Conservation (phyloP, 352 stramenopile genomes). For the Thraustochytrium striatum region DNA sequence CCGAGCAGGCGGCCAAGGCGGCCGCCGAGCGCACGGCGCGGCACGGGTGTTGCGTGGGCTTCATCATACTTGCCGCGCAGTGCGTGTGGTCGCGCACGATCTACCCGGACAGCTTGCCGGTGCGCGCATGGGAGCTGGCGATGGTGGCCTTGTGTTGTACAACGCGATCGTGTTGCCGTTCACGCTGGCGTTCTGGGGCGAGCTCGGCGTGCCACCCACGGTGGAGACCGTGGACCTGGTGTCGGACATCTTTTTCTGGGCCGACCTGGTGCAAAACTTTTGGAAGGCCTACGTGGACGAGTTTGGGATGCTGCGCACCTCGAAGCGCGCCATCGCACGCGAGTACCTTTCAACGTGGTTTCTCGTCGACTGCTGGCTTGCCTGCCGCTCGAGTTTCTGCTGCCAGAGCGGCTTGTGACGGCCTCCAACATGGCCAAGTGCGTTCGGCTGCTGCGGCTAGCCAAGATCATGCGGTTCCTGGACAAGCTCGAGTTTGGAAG, state of each 20-base stretch:
- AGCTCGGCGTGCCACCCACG: not conserved
- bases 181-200: slow-evolving; percentile 8
- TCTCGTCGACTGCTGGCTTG: slow-evolving; percentile 4
- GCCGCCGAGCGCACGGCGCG: too few relatives aligned
- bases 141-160: slow-evolving; percentile 27
- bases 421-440: slow-evolving; percentile 26
- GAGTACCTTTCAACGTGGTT: slow-evolving; percentile 33
- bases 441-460: slow-evolving; percentile 9
- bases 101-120: not conserved
- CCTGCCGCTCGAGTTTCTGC: slow-evolving; percentile 26
- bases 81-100: not conserved
- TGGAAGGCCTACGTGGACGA: slow-evolving; percentile 5
- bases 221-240: not conserved
- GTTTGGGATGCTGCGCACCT: slow-evolving; percentile 1
- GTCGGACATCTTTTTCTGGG: slow-evolving; percentile 28
- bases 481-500: not conserved
- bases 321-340: not conserved
- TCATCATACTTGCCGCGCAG: not conserved
- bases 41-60: not conserved
- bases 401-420: not conserved
- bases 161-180: slow-evolving; percentile 22
- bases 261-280: slow-evolving; percentile 29
- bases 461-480: slow-evolving; percentile 39
- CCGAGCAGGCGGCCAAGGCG: too few relatives aligned
- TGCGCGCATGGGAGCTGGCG: slow-evolving; percentile 8